Percentiles rank a stretch among this genome's conserved stretches.
Evolutionary conservation across 306 rosid genomes (phyloP).

Genomic region (Trifolium dubium): DNA sequence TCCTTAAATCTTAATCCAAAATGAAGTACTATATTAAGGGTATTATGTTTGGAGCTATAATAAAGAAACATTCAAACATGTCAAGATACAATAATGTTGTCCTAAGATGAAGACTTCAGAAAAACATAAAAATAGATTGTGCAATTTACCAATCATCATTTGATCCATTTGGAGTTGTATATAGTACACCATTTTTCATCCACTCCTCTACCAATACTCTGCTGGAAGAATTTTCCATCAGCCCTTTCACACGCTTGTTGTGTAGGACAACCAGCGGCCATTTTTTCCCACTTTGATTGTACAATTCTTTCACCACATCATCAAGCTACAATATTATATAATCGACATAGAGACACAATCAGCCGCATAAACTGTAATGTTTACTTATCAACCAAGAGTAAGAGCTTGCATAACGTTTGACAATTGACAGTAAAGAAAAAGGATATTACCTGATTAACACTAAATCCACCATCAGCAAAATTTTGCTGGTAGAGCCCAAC

Average conservation of each 20-base stretch:
- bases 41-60: background rate
- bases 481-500: conserved; percentile 94
- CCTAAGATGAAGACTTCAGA: conserved; percentile 2
- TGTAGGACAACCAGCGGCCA: conserved; percentile 91
- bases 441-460: conserved; percentile 71
- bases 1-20: background rate
- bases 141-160: conserved; percentile 88
- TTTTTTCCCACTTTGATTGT: conserved; percentile 58
- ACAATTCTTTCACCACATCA: conserved; percentile 76
- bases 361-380: conserved; percentile 35
- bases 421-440: background rate
- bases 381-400: conserved; percentile 10
- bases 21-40: background rate
- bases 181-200: conserved; percentile 73
- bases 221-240: conserved; percentile 69
- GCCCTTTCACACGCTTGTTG: conserved; percentile 66
- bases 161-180: conserved; percentile 85
- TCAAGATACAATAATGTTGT: conserved; percentile 24
- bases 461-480: conserved; percentile 92
- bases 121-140: conserved; percentile 16
- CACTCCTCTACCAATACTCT: conserved; percentile 72
- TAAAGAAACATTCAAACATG: conserved; percentile 29
- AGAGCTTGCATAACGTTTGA: background rate
- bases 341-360: conserved; percentile 39
- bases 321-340: conserved; percentile 69